A percentile compares a stretch with the other conserved stretches of the same genome.
Evolutionary conservation across 176 grass and related monocot genomes (phyloP).

Genomic region (Rhynchospora pubera): DNA sequence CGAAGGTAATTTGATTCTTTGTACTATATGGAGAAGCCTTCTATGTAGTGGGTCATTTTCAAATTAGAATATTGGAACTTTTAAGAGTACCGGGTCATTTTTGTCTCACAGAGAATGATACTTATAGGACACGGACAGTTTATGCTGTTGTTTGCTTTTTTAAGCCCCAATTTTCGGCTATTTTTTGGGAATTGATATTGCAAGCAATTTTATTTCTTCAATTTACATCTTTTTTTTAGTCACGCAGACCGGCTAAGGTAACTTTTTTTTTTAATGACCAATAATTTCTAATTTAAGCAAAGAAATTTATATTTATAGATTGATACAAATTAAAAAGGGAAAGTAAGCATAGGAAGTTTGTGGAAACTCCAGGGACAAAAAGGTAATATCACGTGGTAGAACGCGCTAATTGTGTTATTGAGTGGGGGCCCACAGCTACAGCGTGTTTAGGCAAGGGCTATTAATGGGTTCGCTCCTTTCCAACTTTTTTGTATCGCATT

Average conservation of each 20-base stretch:
- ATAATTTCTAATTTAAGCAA: not conserved
- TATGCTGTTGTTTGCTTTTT: not conserved
- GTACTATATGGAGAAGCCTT: not conserved
- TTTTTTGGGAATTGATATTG: not conserved
- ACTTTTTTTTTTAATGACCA: not conserved
- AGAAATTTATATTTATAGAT: not conserved
- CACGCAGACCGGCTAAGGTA: too few species aligned
- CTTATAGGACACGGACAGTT: not conserved
- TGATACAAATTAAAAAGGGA: not conserved
- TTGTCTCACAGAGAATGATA: not conserved
- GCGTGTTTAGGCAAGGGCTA: not conserved
- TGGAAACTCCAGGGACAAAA: not conserved
- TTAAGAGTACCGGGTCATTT: too few species aligned
- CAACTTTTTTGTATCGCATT: not conserved
- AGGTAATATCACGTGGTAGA: not conserved
- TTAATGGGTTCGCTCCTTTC: not conserved
- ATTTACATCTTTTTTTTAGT: not conserved
- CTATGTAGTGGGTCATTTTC: not conserved
- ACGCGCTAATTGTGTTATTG: not conserved
- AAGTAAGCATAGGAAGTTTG: not conserved
- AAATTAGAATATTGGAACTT: not conserved
- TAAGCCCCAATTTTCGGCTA: not conserved
- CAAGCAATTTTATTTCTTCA: not conserved
- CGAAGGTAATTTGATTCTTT: not conserved
- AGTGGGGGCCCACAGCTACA: not conserved